phyloP scores from a whole-genome alignment of 495 filamentous ascomycete genomes.

The Penicillium diatomitis region DNA sequence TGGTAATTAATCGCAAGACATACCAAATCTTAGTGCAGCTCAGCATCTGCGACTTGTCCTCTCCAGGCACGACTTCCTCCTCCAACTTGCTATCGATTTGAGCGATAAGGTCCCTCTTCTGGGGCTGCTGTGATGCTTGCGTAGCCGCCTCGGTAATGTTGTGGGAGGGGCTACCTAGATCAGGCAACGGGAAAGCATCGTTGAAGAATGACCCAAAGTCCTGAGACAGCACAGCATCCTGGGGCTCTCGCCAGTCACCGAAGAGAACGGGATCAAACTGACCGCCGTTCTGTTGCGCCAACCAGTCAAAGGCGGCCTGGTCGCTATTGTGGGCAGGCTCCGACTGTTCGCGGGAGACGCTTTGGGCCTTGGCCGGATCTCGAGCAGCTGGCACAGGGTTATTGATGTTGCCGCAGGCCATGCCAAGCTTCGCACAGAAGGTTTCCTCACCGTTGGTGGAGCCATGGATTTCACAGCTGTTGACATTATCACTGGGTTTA shows the following conservation, averaged over 20 bases:
- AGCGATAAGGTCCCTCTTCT: conserved; percentile 62
- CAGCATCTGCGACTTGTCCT: conserved; percentile 57
- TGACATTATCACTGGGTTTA: conserved; percentile 46
- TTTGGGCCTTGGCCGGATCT: conserved; percentile 19
- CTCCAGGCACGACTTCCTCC: conserved; percentile 55
- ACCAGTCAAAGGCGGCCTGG: conserved; percentile 54
- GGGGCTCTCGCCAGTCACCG: conserved; percentile 85
- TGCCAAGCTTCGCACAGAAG: conserved; percentile 62
- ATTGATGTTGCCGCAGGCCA: conserved; percentile 62
- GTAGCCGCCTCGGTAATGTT: conserved; percentile 42
- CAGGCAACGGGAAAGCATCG: conserved; percentile 71
- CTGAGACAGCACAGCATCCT: conserved; percentile 60
- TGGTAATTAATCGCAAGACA: conserved; percentile 13
- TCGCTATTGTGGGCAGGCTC: conserved; percentile 8
- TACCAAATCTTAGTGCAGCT: conserved; percentile 93
- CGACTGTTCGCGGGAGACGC: conserved; percentile 18
- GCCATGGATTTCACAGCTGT: conserved; percentile 16
- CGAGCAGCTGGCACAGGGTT: conserved; percentile 53
- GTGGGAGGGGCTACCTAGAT: conserved; percentile 69
- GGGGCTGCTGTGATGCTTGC: conserved; percentile 16
- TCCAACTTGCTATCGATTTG: conserved; percentile 63
- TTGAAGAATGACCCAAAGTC: conserved; percentile 76
- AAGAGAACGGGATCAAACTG: conserved; percentile 90
- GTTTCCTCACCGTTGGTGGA: conserved; percentile 47
- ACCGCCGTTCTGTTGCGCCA: conserved; percentile 76